phyloP scores from a whole-genome alignment of 306 rosid genomes.

The Gillenia trifoliata region DNA sequence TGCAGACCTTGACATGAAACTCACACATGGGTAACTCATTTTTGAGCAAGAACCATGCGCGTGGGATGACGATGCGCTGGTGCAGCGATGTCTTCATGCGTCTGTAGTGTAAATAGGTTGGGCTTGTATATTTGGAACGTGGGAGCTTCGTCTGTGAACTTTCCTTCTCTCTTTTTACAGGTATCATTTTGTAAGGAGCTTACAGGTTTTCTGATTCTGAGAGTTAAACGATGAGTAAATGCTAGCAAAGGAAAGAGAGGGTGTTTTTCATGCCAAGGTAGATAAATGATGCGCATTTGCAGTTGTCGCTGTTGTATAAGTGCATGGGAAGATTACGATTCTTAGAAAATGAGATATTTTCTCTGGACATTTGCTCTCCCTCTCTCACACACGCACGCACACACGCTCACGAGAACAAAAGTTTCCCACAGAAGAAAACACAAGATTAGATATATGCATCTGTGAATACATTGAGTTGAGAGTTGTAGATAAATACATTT shows the following conservation, averaged over 20 bases:
- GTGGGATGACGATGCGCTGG: slow-evolving; percentile 17
- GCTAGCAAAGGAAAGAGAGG: slow-evolving; percentile 11
- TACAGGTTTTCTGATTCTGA: slow-evolving; percentile 12
- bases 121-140: slow-evolving; percentile 47
- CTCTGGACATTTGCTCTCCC: not conserved
- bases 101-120: slow-evolving; percentile 48
- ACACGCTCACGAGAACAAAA: no score
- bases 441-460: no score
- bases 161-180: not conserved
- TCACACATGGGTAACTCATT: slow-evolving; percentile 22
- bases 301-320: slow-evolving; percentile 1
- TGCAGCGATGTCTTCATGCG: slow-evolving; percentile 22
- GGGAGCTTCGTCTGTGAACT: slow-evolving; percentile 26
- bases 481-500: not conserved
- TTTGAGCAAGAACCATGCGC: slow-evolving; percentile 15
- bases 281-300: not conserved
- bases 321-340: not conserved
- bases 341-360: no score
- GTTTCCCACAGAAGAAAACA: no score
- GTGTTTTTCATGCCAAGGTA: not conserved
- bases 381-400: not conserved
- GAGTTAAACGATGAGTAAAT: slow-evolving; percentile 17
- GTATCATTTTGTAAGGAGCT: slow-evolving; percentile 17
- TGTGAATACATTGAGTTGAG: no score
- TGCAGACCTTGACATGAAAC: slow-evolving; percentile 46